These are phyloP conservation scores for Candida khao-thaluensis DNA, from an alignment of 805 yeast species.

Conservation along the genomic window DNA sequence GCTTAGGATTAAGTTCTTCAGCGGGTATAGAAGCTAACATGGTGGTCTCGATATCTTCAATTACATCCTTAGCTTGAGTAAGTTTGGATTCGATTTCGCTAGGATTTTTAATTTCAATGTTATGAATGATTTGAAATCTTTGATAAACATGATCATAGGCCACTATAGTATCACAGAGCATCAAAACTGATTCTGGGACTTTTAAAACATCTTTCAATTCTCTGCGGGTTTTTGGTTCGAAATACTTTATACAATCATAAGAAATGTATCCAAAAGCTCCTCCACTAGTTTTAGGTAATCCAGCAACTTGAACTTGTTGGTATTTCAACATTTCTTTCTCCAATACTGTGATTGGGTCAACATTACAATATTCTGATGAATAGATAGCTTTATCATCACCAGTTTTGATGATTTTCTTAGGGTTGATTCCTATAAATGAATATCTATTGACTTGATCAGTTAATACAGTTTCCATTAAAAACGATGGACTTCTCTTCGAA, in stretches of 20 bases:
- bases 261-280: conserved; percentile 97
- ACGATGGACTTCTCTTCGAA: conserved; percentile 58
- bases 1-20: conserved; percentile 62
- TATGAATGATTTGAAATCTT: conserved; percentile 86
- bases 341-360: conserved; percentile 75
- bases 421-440: conserved; percentile 86
- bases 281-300: conserved; percentile 81
- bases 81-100: conserved; percentile 45
- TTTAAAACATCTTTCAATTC: conserved; percentile 73
- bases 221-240: conserved; percentile 86
- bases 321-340: conserved; percentile 69
- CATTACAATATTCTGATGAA: conserved; percentile 39
- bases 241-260: conserved; percentile 94
- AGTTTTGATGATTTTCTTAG: conserved; percentile 78
- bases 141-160: conserved; percentile 95
- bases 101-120: conserved; percentile 50
- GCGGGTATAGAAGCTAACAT: conserved; percentile 46
- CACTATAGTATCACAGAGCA: conserved; percentile 86
- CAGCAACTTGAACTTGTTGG: conserved; percentile 75
- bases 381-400: conserved; percentile 56
- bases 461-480: conserved; percentile 83
- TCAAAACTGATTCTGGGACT: conserved; percentile 88
- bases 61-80: conserved; percentile 53
- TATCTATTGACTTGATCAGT: conserved; percentile 86
- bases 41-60: conserved; percentile 51